Evolutionary conservation across 169 alveolate genomes (phyloP).

Genomic region (Plasmodium berghei): DNA sequence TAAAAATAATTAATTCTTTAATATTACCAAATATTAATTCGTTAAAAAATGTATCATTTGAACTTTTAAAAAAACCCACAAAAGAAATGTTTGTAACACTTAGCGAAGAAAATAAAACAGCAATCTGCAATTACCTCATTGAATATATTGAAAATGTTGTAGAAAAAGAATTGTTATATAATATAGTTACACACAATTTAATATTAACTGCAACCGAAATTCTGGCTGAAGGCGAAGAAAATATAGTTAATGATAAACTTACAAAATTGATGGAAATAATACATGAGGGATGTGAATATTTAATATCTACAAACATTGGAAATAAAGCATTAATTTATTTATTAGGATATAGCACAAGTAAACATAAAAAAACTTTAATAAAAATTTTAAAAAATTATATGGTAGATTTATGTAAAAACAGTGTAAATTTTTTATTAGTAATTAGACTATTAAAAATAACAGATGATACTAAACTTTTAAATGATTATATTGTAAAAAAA

Average conservation of each 20-base stretch:
- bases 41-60: slow-evolving; percentile 29
- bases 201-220: slow-evolving; percentile 29
- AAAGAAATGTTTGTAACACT: slow-evolving; percentile 29
- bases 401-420: slow-evolving; percentile 56
- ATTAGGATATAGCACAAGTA: slow-evolving; percentile 69
- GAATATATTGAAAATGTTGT: slow-evolving; percentile 61
- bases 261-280: slow-evolving; percentile 52
- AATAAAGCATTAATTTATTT: slow-evolving; percentile 64
- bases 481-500: slow-evolving; percentile 58
- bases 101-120: slow-evolving; percentile 39
- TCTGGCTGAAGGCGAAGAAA: slow-evolving; percentile 29
- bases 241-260: slow-evolving; percentile 24
- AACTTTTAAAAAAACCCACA: slow-evolving; percentile 40
- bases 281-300: slow-evolving; percentile 76
- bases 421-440: slow-evolving; percentile 58
- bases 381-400: slow-evolving; percentile 59
- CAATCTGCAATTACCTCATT: slow-evolving; percentile 18
- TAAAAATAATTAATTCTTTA: slow-evolving; percentile 34
- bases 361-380: slow-evolving; percentile 70
- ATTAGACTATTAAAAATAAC: slow-evolving; percentile 70
- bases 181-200: slow-evolving; percentile 52
- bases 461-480: slow-evolving; percentile 65
- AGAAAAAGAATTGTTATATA: slow-evolving; percentile 62
- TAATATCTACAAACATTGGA: slow-evolving; percentile 56
- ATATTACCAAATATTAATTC: slow-evolving; percentile 38